A percentile compares a stretch with the other conserved stretches of the same genome.
Evolutionary conservation across 208 protist genomes (phyloP).

Genomic region (Porcisia deanei): DNA sequence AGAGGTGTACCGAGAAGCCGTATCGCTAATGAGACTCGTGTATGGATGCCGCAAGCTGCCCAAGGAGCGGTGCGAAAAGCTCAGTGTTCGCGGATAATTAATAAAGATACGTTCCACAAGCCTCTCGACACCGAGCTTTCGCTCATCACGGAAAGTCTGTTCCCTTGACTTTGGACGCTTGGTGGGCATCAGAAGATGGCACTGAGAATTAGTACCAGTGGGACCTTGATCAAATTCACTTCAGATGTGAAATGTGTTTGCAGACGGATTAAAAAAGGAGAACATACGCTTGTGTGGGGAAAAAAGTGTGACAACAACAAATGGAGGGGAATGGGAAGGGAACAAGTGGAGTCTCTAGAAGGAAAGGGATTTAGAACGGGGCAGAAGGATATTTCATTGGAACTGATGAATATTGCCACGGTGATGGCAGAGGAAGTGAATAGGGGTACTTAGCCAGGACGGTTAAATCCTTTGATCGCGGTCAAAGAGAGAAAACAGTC

Average conservation of each 20-base stretch:
- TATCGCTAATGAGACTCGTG: conserved; percentile 44
- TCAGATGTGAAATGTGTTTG: no score
- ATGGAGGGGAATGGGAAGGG: neutral
- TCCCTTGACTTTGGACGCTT: neutral
- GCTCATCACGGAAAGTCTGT: conserved; percentile 6
- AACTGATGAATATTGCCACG: neutral
- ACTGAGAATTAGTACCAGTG: neutral
- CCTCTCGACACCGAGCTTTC: conserved; percentile 44
- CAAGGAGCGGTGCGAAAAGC: conserved; percentile 74
- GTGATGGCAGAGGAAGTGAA: neutral
- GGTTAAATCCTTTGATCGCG: neutral
- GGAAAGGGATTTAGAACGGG: neutral
- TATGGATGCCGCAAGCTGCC: conserved; percentile 73
- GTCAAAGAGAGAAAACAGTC: no score
- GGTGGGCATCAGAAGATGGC: neutral
- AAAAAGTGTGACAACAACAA: neutral
- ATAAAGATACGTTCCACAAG: conserved; percentile 76
- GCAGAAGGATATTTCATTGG: neutral
- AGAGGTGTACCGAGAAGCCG: conserved; percentile 20
- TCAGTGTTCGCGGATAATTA: conserved; percentile 43
- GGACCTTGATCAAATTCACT: neutral
- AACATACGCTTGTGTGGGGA: neutral
- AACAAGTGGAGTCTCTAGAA: neutral
- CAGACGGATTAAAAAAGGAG: neutral
- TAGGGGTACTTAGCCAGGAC: neutral